These are phyloP conservation scores for Trichoderma sp. DNA, from an alignment of 2,329 filamentous ascomycete species.

Conservation along the genomic window DNA sequence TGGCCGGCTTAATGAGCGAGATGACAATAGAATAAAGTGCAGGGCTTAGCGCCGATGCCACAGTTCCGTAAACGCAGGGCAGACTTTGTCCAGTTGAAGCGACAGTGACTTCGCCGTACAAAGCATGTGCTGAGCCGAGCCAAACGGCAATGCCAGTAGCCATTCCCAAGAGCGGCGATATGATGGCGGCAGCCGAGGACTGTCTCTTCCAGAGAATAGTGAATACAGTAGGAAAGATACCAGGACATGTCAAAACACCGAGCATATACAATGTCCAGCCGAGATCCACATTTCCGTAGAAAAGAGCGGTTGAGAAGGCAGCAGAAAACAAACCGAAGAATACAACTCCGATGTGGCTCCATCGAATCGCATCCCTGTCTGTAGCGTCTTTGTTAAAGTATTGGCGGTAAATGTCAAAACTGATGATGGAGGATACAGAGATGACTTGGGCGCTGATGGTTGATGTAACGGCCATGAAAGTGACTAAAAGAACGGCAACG, in stretches of 20 bases:
- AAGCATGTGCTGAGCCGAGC: constrained; percentile 45
- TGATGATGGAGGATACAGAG: constrained; percentile 51
- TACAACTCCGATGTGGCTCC: constrained; percentile 51
- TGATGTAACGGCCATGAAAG: constrained; percentile 74
- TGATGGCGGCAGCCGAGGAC: constrained; percentile 46
- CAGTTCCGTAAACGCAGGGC: constrained; percentile 52
- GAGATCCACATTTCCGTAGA: constrained; percentile 53
- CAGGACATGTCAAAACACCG: constrained; percentile 50
- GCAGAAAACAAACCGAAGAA: constrained; percentile 51
- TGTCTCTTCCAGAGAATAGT: constrained; percentile 52
- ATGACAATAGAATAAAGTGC: constrained; percentile 45
- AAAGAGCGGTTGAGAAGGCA: constrained; percentile 49
- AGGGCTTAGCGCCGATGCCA: constrained; percentile 45
- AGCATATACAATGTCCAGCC: constrained; percentile 56
- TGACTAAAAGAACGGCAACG: constrained; percentile 62
- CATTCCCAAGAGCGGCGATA: constrained; percentile 49
- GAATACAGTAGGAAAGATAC: constrained; percentile 52
- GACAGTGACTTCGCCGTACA: constrained; percentile 48
- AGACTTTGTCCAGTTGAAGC: constrained; percentile 46
- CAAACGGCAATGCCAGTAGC: constrained; percentile 50
- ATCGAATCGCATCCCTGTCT: constrained; percentile 48
- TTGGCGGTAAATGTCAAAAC: constrained; percentile 51
- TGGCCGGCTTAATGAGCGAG: constrained; percentile 42
- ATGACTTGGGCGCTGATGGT: constrained; percentile 52
- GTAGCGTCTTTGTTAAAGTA: constrained; percentile 46